A percentile compares a stretch with the other conserved stretches of the same genome.
phyloP scores from a whole-genome alignment of 768 basidiomycete species.

The Kwoniella europaea region DNA sequence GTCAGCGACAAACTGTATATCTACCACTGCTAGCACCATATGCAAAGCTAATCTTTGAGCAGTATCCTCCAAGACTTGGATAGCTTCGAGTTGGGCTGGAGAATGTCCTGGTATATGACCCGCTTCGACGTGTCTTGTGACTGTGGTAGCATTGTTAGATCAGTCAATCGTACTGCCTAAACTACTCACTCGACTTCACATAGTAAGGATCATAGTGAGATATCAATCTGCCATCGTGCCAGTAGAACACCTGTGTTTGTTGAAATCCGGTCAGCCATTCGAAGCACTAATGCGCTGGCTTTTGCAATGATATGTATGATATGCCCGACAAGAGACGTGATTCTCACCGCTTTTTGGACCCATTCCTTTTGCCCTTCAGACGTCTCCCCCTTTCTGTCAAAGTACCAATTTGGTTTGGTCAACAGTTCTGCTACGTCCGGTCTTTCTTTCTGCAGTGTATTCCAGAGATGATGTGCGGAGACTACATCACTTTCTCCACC shows the following conservation, averaged over 20 bases:
- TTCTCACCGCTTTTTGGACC: constrained; percentile 8
- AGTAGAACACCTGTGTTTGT: constrained; percentile 33
- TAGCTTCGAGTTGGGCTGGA: constrained; percentile 46
- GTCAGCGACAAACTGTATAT: constrained; percentile 55
- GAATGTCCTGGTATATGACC: constrained; percentile 45
- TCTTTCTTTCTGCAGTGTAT: constrained; percentile 50
- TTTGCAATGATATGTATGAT: neutral
- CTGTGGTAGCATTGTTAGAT: neutral
- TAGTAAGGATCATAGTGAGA: constrained; percentile 51
- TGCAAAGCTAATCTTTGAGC: constrained; percentile 52
- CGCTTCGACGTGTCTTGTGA: constrained; percentile 42
- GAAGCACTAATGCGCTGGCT: too few species aligned
- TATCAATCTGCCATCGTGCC: constrained; percentile 41
- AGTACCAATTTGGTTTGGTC: constrained; percentile 54
- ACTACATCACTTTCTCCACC: constrained; percentile 57
- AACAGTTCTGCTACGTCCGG: constrained; percentile 53
- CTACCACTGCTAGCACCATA: constrained; percentile 55
- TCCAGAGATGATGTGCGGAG: constrained; percentile 54
- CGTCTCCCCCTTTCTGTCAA: constrained; percentile 57
- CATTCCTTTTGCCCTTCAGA: constrained; percentile 44
- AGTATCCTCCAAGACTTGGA: constrained; percentile 52
- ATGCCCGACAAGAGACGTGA: neutral
- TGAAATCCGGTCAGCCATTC: too few species aligned
- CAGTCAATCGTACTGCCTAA: neutral
- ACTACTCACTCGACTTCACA: constrained; percentile 41